These are phyloP conservation scores for Dothistroma septosporum DNA, from an alignment of 2,329 filamentous ascomycete species.

Conservation along the genomic window DNA sequence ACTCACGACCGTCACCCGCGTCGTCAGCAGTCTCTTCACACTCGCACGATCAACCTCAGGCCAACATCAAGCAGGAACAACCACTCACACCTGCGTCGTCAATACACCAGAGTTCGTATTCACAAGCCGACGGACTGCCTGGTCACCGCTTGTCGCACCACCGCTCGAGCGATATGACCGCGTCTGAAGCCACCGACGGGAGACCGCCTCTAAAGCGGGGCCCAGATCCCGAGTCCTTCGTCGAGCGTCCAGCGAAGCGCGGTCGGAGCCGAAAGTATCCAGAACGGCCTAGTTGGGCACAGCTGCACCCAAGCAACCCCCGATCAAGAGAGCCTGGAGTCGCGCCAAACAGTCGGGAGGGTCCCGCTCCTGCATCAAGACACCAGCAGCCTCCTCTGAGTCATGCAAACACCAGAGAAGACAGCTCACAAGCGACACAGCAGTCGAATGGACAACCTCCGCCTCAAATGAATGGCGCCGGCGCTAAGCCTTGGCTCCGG, in stretches of 20 bases:
- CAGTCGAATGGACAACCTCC: slow-evolving; percentile 6
- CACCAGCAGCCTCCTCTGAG: slow-evolving; percentile 8
- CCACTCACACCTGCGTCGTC: not conserved
- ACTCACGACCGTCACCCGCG: slow-evolving; percentile 1
- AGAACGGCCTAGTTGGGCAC: slow-evolving; percentile 34
- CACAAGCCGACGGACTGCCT: not conserved
- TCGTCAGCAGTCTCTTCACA: slow-evolving; percentile 1
- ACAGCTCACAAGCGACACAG: not conserved
- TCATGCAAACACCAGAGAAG: not conserved
- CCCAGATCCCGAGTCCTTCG: slow-evolving; percentile 22
- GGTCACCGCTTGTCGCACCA: not conserved
- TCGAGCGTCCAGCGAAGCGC: slow-evolving; percentile 29
- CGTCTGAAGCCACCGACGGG: not conserved
- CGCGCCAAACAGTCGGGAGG: slow-evolving; percentile 4
- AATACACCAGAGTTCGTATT: not conserved
- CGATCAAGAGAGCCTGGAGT: slow-evolving; percentile 4
- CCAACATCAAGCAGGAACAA: not conserved
- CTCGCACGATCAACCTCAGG: slow-evolving; percentile 1
- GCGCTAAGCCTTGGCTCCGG: slow-evolving; percentile 8
- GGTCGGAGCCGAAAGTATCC: slow-evolving; percentile 27
- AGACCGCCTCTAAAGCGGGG: slow-evolving; percentile 26
- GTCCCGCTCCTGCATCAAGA: slow-evolving; percentile 2
- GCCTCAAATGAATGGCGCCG: slow-evolving; percentile 5
- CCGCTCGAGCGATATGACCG: not conserved
- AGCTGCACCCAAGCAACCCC: slow-evolving; percentile 30